These are phyloP conservation scores for Musa itinerans DNA, from an alignment of 176 grass and related monocot species.

Conservation along the genomic window DNA sequence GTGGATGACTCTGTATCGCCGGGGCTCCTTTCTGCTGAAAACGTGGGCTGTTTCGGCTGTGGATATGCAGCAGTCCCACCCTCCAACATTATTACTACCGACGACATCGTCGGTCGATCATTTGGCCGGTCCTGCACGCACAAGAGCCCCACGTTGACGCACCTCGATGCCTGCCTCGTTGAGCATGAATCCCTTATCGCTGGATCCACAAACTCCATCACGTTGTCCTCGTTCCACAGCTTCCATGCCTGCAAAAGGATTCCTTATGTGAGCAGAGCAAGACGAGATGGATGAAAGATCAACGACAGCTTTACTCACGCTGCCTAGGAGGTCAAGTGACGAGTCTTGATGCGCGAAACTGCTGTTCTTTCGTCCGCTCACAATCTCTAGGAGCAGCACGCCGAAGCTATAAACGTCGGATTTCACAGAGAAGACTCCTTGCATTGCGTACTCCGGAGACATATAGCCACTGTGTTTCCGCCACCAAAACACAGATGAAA, in stretches of 20 bases:
- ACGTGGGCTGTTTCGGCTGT: constrained; percentile 7
- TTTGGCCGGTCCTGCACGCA: constrained; percentile 20
- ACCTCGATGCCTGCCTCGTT: neutral
- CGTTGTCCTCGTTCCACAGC: constrained; percentile 18
- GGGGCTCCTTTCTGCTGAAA: neutral
- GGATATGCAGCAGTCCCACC: neutral
- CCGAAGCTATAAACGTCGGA: constrained; percentile 19
- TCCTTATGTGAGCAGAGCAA: no score
- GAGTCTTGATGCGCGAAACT: neutral
- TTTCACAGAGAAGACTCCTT: constrained; percentile 12
- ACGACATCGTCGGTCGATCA: constrained; percentile 11
- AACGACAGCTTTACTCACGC: neutral
- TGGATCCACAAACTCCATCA: constrained; percentile 20
- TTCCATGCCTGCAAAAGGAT: constrained; percentile 13
- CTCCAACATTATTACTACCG: constrained; percentile 4
- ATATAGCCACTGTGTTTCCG: constrained; percentile 11
- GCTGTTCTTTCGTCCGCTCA: constrained; percentile 10
- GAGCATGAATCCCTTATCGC: constrained; percentile 11
- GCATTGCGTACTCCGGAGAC: constrained; percentile 17
- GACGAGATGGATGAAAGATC: neutral
- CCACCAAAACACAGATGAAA: neutral
- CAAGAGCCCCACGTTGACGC: constrained; percentile 9
- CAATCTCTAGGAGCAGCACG: constrained; percentile 13
- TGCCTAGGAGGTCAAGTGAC: constrained; percentile 2
- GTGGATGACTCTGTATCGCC: neutral